A percentile compares a stretch with the other conserved stretches of the same genome.
Conservation (phyloP, 495 filamentous ascomycete genomes). For the Penicillium malachiteum region DNA sequence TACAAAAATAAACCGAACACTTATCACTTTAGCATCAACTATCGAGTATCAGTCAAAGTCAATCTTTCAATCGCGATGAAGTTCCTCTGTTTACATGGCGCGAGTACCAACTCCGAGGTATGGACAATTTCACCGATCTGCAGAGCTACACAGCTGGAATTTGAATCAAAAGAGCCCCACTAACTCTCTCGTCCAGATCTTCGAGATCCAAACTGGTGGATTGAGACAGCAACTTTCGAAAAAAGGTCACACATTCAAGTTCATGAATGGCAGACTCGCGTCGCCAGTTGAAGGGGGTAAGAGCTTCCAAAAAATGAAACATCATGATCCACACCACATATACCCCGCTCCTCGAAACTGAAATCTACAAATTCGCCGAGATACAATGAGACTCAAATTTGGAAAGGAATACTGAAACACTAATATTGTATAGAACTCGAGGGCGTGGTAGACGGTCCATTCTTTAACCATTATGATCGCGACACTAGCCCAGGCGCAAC, state of each 20-base stretch:
- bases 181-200: constrained; percentile 28
- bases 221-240: constrained; percentile 30
- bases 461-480: constrained; percentile 39
- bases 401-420: neutral
- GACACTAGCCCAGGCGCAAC: constrained; percentile 21
- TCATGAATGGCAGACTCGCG: constrained; percentile 32
- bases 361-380: neutral
- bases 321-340: neutral
- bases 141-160: no score
- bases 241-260: constrained; percentile 36
- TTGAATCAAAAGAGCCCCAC: neutral
- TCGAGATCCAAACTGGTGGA: constrained; percentile 43
- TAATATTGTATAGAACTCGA: constrained; percentile 28
- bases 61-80: constrained; percentile 23
- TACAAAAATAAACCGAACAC: no score
- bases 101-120: constrained; percentile 39
- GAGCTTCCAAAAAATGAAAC: neutral
- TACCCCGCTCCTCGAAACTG: neutral
- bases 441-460: constrained; percentile 36
- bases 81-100: constrained; percentile 43
- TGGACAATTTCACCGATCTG: neutral
- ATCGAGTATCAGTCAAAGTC: no score
- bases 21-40: no score
- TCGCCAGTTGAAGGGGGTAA: constrained; percentile 33
- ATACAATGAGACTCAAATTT: neutral